These are phyloP conservation scores for Septoria petroselini DNA, from an alignment of 2,329 filamentous ascomycete genomes.

Conservation along the genomic window DNA sequence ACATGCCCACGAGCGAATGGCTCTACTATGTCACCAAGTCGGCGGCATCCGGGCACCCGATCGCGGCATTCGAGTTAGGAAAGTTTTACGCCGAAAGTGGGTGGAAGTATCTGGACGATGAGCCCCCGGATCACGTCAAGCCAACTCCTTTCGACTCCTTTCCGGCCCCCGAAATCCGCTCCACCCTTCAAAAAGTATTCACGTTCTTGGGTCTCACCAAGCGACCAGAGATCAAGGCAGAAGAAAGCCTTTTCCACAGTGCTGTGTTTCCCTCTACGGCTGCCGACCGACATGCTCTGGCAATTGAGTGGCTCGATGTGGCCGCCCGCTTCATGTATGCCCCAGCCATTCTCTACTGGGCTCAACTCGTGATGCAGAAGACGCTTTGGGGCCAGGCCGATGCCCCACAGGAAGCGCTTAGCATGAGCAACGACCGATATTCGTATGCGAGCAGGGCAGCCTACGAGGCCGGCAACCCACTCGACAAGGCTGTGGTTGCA, in stretches of 20 bases:
- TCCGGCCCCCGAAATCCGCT: conserved; percentile 16
- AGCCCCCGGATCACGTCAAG: conserved; percentile 35
- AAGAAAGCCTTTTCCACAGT: conserved; percentile 29
- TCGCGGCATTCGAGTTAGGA: conserved; percentile 41
- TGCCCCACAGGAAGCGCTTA: conserved; percentile 27
- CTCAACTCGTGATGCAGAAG: conserved; percentile 29
- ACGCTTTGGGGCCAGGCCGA: conserved; percentile 27
- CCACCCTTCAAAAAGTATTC: not conserved
- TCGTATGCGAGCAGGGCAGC: conserved; percentile 27
- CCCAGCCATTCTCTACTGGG: conserved; percentile 30
- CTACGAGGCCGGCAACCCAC: conserved; percentile 13
- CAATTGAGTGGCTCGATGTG: conserved; percentile 31
- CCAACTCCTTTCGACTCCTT: conserved; percentile 37
- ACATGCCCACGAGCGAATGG: conserved; percentile 39
- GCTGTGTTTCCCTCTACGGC: conserved; percentile 32
- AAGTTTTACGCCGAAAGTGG: conserved; percentile 40
- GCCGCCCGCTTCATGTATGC: conserved; percentile 27
- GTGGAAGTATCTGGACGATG: conserved; percentile 37
- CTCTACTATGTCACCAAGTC: conserved; percentile 47
- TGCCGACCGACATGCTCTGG: conserved; percentile 27
- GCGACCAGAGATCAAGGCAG: conserved; percentile 9
- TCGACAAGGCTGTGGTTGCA: conserved; percentile 7
- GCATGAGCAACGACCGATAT: conserved; percentile 29
- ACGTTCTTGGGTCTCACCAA: conserved; percentile 11
- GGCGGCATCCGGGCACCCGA: conserved; percentile 41